Percentiles rank a stretch among this genome's conserved stretches.
Evolutionary conservation across 2,329 filamentous ascomycete species (phyloP).

Genomic region (Penicillium sp.): DNA sequence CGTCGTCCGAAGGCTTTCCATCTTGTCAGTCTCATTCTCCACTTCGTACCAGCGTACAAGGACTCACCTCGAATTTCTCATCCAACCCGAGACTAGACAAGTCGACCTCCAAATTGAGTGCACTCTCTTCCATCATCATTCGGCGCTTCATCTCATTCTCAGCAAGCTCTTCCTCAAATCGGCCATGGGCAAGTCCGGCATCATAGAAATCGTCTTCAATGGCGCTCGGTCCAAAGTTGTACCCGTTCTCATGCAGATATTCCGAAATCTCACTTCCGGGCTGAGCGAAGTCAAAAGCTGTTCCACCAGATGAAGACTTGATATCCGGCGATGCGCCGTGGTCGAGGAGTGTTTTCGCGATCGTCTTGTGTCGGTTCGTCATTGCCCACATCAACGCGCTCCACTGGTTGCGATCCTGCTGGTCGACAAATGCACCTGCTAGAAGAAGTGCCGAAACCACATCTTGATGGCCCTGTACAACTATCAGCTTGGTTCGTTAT

Average conservation of each 20-base stretch:
- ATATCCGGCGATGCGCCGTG: constrained; percentile 93
- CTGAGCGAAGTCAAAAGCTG: constrained; percentile 91
- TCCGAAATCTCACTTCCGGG: constrained; percentile 96
- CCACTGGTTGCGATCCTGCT: constrained; percentile 95
- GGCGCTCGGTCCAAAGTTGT: constrained; percentile 53
- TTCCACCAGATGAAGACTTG: constrained; percentile 89
- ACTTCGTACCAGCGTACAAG: not conserved
- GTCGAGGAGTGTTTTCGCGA: constrained; percentile 88
- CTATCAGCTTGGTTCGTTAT: too few species aligned
- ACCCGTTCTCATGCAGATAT: constrained; percentile 91
- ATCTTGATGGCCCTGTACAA: constrained; percentile 72
- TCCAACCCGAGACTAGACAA: constrained; percentile 93
- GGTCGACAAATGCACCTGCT: constrained; percentile 84
- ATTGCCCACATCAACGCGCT: constrained; percentile 99
- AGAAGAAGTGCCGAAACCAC: constrained; percentile 82
- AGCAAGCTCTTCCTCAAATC: constrained; percentile 94
- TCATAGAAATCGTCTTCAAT: constrained; percentile 83
- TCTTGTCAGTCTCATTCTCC: not conserved
- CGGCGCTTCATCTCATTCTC: constrained; percentile 92
- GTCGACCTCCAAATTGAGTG: constrained; percentile 93
- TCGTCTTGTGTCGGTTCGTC: constrained; percentile 95
- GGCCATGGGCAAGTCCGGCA: constrained; percentile 84
- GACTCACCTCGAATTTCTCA: constrained; percentile 81
- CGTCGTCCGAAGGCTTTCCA: constrained; percentile 65
- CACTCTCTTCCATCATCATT: constrained; percentile 98